Conservation (phyloP, 352 stramenopile species). For the Phytophthora cactorum region DNA sequence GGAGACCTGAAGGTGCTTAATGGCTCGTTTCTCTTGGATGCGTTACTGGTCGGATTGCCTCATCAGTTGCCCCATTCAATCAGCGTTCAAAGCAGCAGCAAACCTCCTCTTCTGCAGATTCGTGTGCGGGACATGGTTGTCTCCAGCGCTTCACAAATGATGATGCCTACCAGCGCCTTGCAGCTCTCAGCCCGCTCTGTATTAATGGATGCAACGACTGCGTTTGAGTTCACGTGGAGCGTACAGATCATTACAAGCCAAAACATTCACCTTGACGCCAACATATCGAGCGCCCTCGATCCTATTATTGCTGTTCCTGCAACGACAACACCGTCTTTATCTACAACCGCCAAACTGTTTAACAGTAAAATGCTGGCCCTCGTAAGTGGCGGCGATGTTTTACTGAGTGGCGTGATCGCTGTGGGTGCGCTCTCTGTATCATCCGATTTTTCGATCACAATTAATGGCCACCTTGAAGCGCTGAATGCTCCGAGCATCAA, state of each 20-base stretch:
- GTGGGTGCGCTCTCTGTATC: conserved; percentile 60
- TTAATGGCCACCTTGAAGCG: conserved; percentile 54
- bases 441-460: conserved; percentile 57
- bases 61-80: conserved; percentile 31
- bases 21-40: conserved; percentile 57
- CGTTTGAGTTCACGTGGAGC: conserved; percentile 48
- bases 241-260: conserved; percentile 51
- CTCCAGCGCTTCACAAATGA: conserved; percentile 44
- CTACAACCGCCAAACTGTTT: conserved; percentile 12
- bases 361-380: conserved; percentile 51
- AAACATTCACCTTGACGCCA: conserved; percentile 58
- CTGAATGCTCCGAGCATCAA: conserved; percentile 47
- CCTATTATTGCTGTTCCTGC: conserved; percentile 24
- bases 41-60: conserved; percentile 28
- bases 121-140: conserved; percentile 51
- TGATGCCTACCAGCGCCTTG: conserved; percentile 45
- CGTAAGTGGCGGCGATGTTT: conserved; percentile 60
- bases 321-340: conserved; percentile 9
- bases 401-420: conserved; percentile 51
- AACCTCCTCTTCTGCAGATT: conserved; percentile 39
- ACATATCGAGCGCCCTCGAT: conserved; percentile 44
- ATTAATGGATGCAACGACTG: conserved; percentile 57
- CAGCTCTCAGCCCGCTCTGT: conserved; percentile 51
- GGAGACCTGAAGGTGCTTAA: conserved; percentile 59
- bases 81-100: conserved; percentile 21